Percentiles rank a stretch among this genome's conserved stretches.
phyloP scores from a whole-genome alignment of 75 land plant genomes.

The Cunninghamia lanceolata region DNA sequence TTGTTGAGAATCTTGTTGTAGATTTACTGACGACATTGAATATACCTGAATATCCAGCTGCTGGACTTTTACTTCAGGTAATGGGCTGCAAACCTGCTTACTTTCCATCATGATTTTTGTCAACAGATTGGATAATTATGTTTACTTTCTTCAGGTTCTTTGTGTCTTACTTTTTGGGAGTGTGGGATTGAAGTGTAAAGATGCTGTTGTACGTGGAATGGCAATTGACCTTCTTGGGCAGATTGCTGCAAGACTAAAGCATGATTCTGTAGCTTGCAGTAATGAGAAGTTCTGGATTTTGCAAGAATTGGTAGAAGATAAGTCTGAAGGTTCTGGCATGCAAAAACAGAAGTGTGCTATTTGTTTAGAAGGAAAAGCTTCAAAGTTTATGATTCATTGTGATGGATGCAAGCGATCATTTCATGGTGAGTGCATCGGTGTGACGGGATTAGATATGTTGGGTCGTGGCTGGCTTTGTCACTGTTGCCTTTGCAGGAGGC shows the following conservation, averaged over 20 bases:
- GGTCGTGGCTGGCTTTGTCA: slow-evolving; percentile 71
- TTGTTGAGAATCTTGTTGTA: slow-evolving; percentile 80
- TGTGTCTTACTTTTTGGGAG: slow-evolving; percentile 88
- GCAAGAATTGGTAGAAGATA: slow-evolving; percentile 38
- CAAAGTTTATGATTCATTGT: slow-evolving; percentile 52
- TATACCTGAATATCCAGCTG: slow-evolving; percentile 96
- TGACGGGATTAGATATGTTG: slow-evolving; percentile 55
- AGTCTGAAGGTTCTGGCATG: slow-evolving; percentile 14
- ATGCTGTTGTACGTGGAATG: slow-evolving; percentile 69
- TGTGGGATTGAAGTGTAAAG: slow-evolving; percentile 89
- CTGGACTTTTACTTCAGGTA: slow-evolving; percentile 89
- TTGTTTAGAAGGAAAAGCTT: slow-evolving; percentile 55
- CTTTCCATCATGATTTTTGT: slow-evolving; percentile 9
- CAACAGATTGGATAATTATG: slow-evolving; percentile 1
- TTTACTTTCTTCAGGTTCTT: slow-evolving; percentile 67
- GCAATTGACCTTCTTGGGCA: slow-evolving; percentile 96
- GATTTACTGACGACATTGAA: slow-evolving; percentile 87
- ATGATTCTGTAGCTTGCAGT: slow-evolving; percentile 63
- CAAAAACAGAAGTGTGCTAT: slow-evolving; percentile 52
- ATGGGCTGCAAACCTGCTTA: not conserved
- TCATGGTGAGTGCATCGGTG: slow-evolving; percentile 85
- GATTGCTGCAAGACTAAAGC: slow-evolving; percentile 92
- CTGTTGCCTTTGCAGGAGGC: slow-evolving; percentile 71
- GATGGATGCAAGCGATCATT: slow-evolving; percentile 72
- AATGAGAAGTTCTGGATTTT: slow-evolving; percentile 80